phyloP scores from a whole-genome alignment of 345 rosid genomes.

The Schrenkiella parvula region DNA sequence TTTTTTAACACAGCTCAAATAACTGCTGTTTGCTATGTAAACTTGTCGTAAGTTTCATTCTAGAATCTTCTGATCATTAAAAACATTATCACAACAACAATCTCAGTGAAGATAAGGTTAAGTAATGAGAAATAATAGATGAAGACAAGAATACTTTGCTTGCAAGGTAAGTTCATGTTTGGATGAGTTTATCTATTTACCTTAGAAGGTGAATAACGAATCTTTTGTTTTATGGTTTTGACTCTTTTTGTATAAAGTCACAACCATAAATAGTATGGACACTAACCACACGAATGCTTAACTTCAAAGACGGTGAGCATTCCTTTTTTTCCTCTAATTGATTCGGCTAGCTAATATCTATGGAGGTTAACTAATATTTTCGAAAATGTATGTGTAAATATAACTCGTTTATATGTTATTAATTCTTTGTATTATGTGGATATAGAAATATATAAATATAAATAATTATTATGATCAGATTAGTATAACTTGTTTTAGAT shows the following conservation, averaged over 20 bases:
- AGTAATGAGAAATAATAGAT: conserved; percentile 24
- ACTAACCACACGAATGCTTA: conserved; percentile 29
- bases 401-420: neutral
- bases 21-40: neutral
- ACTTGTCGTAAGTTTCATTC: neutral
- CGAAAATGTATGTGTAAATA: neutral
- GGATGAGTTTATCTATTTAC: conserved; percentile 23
- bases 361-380: neutral
- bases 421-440: neutral
- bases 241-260: conserved; percentile 5
- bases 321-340: neutral
- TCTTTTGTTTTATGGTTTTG: conserved; percentile 21
- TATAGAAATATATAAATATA: neutral
- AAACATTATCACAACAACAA: conserved; percentile 15
- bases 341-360: neutral
- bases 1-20: neutral
- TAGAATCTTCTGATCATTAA: neutral
- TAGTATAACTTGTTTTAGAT: neutral
- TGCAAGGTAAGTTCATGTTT: conserved; percentile 37
- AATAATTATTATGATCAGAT: neutral
- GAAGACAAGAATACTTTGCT: conserved; percentile 33
- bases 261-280: conserved; percentile 1
- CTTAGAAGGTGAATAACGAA: conserved; percentile 35
- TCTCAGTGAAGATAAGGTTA: conserved; percentile 25
- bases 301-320: conserved; percentile 15